A percentile compares a stretch with the other conserved stretches of the same genome.
phyloP scores from a whole-genome alignment of 768 basidiomycete genomes.

The Pulveroboletus sp. region DNA sequence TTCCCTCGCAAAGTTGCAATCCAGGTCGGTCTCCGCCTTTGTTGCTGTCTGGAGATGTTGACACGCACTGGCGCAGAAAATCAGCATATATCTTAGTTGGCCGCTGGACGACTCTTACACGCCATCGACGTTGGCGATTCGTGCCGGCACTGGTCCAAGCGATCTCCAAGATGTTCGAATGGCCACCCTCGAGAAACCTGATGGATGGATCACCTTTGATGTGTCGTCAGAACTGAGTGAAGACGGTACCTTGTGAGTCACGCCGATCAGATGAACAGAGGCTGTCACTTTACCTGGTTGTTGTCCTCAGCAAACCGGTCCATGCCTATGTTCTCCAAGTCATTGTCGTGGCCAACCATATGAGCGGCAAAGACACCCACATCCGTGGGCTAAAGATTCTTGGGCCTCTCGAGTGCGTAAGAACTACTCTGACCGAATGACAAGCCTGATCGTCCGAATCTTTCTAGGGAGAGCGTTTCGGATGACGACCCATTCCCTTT shows the following conservation, averaged over 20 bases:
- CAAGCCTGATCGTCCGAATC: not conserved
- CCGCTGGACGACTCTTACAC: slow-evolving; percentile 94
- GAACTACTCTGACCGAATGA: not conserved
- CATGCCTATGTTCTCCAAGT: slow-evolving; percentile 89
- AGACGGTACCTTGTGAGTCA: slow-evolving; percentile 70
- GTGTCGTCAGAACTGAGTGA: slow-evolving; percentile 76
- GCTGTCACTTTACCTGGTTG: not conserved
- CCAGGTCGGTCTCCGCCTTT: slow-evolving; percentile 49
- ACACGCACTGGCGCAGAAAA: slow-evolving; percentile 52
- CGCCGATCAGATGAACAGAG: not conserved
- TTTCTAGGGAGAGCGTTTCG: slow-evolving; percentile 38
- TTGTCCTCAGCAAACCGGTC: slow-evolving; percentile 64
- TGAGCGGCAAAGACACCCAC: slow-evolving; percentile 99
- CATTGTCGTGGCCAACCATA: slow-evolving; percentile 87
- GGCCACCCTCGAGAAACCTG: slow-evolving; percentile 83
- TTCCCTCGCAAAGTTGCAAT: slow-evolving; percentile 89
- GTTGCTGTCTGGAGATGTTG: slow-evolving; percentile 1
- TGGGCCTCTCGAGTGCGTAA: slow-evolving; percentile 72
- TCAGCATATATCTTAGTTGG: slow-evolving; percentile 79
- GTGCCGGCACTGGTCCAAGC: slow-evolving; percentile 86
- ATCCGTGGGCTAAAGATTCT: slow-evolving; percentile 87
- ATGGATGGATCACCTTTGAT: slow-evolving; percentile 91
- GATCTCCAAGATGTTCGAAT: slow-evolving; percentile 91
- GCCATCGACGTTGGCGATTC: slow-evolving; percentile 83
- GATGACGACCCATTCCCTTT: slow-evolving; percentile 76